Percentiles rank a stretch among this genome's conserved stretches.
Conservation (phyloP, 2,329 filamentous ascomycete genomes). For the Sarocladium oryzae region DNA sequence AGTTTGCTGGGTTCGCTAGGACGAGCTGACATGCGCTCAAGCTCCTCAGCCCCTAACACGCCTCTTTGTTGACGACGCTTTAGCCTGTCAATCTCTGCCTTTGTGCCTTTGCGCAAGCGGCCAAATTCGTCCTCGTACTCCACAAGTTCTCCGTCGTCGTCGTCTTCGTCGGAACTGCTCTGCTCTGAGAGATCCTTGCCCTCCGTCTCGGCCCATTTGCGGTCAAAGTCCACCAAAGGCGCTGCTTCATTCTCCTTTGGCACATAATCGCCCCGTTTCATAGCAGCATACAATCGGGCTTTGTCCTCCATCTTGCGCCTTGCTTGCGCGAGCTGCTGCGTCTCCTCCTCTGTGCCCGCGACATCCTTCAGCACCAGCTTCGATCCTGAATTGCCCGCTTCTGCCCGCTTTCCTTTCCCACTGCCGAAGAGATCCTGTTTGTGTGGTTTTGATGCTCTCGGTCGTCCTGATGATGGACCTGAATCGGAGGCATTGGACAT, state of each 20-base stretch:
- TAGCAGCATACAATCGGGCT: slow-evolving; percentile 75
- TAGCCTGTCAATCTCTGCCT: slow-evolving; percentile 58
- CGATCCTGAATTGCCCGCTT: slow-evolving; percentile 18
- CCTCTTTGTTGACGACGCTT: slow-evolving; percentile 47
- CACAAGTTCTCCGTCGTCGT: slow-evolving; percentile 56
- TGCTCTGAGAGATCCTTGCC: slow-evolving; percentile 44
- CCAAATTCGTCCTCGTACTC: slow-evolving; percentile 93
- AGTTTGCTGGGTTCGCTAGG: slow-evolving; percentile 61
- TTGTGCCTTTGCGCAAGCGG: slow-evolving; percentile 67
- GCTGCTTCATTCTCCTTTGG: slow-evolving; percentile 57
- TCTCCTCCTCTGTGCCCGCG: slow-evolving; percentile 53
- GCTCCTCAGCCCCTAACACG: slow-evolving; percentile 49
- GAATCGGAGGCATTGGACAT: slow-evolving; percentile 52
- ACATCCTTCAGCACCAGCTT: slow-evolving; percentile 47
- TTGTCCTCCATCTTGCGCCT: slow-evolving; percentile 86
- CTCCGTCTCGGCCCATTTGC: slow-evolving; percentile 80
- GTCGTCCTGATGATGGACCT: slow-evolving; percentile 31
- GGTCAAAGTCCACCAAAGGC: slow-evolving; percentile 84
- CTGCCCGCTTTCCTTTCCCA: slow-evolving; percentile 9
- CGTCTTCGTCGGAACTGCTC: slow-evolving; percentile 30
- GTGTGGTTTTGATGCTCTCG: slow-evolving; percentile 39
- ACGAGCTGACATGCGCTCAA: slow-evolving; percentile 63
- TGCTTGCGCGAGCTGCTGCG: slow-evolving; percentile 62
- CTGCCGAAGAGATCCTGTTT: slow-evolving; percentile 40
- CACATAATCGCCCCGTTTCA: slow-evolving; percentile 87